phyloP scores from a whole-genome alignment of 306 rosid genomes.

The Mucuna pruriens region DNA sequence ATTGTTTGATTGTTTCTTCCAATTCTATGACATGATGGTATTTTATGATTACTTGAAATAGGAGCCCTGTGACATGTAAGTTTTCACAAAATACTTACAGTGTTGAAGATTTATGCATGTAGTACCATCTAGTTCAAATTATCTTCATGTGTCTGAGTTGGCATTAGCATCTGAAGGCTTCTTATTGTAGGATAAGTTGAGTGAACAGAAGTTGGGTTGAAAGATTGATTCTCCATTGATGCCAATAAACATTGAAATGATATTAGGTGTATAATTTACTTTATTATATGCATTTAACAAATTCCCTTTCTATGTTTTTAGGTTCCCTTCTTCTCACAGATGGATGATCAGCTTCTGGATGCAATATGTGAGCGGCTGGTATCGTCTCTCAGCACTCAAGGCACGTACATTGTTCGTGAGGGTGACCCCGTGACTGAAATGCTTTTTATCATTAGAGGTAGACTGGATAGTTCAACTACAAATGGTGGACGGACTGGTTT shows the following conservation, averaged over 20 bases:
- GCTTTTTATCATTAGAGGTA: constrained; percentile 90
- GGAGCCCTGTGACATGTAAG: not conserved
- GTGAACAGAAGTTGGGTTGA: constrained; percentile 2
- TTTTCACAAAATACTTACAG: not conserved
- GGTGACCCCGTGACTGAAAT: constrained; percentile 97
- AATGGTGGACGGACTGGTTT: constrained; percentile 96
- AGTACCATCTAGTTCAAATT: not conserved
- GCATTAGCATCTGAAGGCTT: not conserved
- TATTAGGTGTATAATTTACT: not conserved
- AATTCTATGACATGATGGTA: not conserved
- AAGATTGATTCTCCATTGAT: constrained; percentile 18
- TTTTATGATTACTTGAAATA: constrained; percentile 1
- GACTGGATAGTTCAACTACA: constrained; percentile 91
- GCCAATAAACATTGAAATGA: constrained; percentile 1
- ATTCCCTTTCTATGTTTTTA: constrained; percentile 37
- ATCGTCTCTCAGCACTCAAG: constrained; percentile 89
- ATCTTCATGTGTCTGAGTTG: constrained; percentile 2
- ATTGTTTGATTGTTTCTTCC: constrained; percentile 6
- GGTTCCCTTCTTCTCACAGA: constrained; percentile 98
- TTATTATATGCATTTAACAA: constrained; percentile 16
- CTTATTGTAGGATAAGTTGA: not conserved
- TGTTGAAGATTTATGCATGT: not conserved
- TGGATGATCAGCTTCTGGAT: constrained; percentile 96
- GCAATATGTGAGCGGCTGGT: constrained; percentile 96
- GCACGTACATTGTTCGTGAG: constrained; percentile 88